Evolutionary conservation across 164 flowering plant genomes (phyloP).

Genomic region (Magnolia changhungtana): DNA sequence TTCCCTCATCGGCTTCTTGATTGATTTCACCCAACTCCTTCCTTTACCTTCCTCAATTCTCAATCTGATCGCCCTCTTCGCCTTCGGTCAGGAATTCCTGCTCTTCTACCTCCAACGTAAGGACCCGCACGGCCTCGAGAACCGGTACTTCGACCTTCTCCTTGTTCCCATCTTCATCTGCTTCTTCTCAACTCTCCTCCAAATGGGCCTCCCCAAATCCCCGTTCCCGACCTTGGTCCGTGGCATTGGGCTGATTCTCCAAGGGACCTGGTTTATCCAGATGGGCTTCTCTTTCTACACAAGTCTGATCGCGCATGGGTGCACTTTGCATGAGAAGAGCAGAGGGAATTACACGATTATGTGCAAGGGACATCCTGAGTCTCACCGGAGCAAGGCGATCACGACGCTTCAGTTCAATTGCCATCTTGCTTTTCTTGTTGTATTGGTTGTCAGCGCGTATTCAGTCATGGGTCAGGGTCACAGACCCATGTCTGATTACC

Average conservation of each 20-base stretch:
- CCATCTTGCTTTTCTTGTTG: slow-evolving; percentile 78
- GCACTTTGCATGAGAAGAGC: slow-evolving; percentile 59
- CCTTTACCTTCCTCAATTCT: slow-evolving; percentile 37
- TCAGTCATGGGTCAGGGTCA: slow-evolving; percentile 32
- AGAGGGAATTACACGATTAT: slow-evolving; percentile 73
- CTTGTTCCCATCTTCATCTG: slow-evolving; percentile 76
- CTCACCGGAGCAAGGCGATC: slow-evolving; percentile 75
- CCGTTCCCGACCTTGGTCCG: slow-evolving; percentile 49
- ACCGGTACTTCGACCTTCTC: slow-evolving; percentile 71
- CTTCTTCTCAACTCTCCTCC: slow-evolving; percentile 49
- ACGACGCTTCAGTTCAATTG: slow-evolving; percentile 88
- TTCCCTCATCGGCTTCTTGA: slow-evolving; percentile 42
- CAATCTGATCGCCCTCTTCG: slow-evolving; percentile 49
- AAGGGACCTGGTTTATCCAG: slow-evolving; percentile 90
- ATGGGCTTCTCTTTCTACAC: slow-evolving; percentile 86
- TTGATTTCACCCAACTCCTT: slow-evolving; percentile 20
- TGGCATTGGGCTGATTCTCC: slow-evolving; percentile 69
- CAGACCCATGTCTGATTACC: slow-evolving; percentile 13
- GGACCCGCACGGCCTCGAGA: slow-evolving; percentile 75
- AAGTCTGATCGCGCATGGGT: slow-evolving; percentile 52
- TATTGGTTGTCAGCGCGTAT: slow-evolving; percentile 34
- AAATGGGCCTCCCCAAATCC: slow-evolving; percentile 34
- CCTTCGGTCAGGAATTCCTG: slow-evolving; percentile 72
- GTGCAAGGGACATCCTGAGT: slow-evolving; percentile 77
- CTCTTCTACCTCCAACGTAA: slow-evolving; percentile 66